These are phyloP conservation scores for Plantago elongata DNA, from an alignment of 257 asterid species.

Conservation along the genomic window DNA sequence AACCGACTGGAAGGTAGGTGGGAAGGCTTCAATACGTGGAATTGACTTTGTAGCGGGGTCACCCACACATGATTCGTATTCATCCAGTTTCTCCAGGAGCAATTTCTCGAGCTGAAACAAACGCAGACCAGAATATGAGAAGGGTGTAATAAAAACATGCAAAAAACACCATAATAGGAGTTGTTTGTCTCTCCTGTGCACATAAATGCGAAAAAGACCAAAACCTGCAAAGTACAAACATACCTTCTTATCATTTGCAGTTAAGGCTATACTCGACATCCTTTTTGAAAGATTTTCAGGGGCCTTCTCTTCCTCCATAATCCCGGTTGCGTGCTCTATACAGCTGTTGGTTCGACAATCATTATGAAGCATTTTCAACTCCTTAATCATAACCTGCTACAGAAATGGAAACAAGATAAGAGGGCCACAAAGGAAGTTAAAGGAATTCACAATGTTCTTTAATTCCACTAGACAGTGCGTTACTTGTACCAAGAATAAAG, in stretches of 20 bases:
- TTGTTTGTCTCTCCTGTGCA: background rate
- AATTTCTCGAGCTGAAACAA: slow-evolving; percentile 53
- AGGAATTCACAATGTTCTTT: slow-evolving; percentile 7
- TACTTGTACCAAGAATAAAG: background rate
- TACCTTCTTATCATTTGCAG: slow-evolving; percentile 73
- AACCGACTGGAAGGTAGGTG: slow-evolving; percentile 50
- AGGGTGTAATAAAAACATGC: background rate
- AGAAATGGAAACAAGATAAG: slow-evolving; percentile 10
- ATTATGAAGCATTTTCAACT: slow-evolving; percentile 49
- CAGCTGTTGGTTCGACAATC: slow-evolving; percentile 80
- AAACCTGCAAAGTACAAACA: no score
- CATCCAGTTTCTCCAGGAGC: slow-evolving; percentile 71
- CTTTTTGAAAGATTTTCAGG: slow-evolving; percentile 75
- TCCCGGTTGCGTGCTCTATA: slow-evolving; percentile 82
- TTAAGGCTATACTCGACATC: slow-evolving; percentile 61
- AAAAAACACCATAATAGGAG: no score
- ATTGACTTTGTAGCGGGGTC: slow-evolving; percentile 49
- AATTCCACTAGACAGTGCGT: no score
- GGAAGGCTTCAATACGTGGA: slow-evolving; percentile 48
- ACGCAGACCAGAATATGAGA: slow-evolving; percentile 6
- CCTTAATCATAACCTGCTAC: slow-evolving; percentile 56
- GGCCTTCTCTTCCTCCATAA: slow-evolving; percentile 86
- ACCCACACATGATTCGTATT: slow-evolving; percentile 72
- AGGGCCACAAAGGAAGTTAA: background rate
- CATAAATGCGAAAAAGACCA: slow-evolving; percentile 2